These are phyloP conservation scores for Trifolium pratense DNA, from an alignment of 306 rosid species.

Conservation along the genomic window DNA sequence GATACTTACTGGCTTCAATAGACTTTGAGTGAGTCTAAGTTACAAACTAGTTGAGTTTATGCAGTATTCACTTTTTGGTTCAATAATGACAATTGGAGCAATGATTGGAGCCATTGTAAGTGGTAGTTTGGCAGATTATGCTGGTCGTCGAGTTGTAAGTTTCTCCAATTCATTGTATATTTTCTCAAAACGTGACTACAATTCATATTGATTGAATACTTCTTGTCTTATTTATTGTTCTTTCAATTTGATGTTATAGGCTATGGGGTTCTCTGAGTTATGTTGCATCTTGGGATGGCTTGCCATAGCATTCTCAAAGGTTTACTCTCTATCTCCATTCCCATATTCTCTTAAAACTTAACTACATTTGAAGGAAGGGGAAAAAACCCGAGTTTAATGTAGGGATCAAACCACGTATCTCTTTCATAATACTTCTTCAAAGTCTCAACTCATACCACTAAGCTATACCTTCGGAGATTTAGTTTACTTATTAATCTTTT, in stretches of 20 bases:
- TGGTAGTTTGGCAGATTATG: slow-evolving; percentile 72
- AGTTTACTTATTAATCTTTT: too few relatives aligned
- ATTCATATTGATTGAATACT: not conserved
- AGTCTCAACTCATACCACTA: too few relatives aligned
- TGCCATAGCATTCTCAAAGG: slow-evolving; percentile 70
- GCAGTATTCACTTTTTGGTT: slow-evolving; percentile 86
- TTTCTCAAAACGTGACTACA: not conserved
- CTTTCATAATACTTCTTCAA: too few relatives aligned
- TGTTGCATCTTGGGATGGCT: slow-evolving; percentile 86
- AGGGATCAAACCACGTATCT: too few relatives aligned
- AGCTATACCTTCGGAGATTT: too few relatives aligned
- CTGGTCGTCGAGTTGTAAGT: slow-evolving; percentile 86
- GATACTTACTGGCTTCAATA: not conserved
- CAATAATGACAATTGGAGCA: slow-evolving; percentile 83
- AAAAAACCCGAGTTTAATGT: too few relatives aligned
- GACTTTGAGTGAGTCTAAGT: not conserved
- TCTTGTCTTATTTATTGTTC: slow-evolving; percentile 17
- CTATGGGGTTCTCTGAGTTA: slow-evolving; percentile 70
- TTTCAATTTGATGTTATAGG: slow-evolving; percentile 42
- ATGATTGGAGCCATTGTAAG: slow-evolving; percentile 85
- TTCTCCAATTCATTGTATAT: slow-evolving; percentile 6
- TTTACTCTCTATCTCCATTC: slow-evolving; percentile 18
- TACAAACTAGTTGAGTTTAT: slow-evolving; percentile 1
- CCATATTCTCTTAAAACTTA: too few relatives aligned
- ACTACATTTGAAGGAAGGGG: too few relatives aligned